Evolutionary conservation across 2,329 filamentous ascomycete genomes (phyloP).

Genomic region (Fusarium gaditjirri): DNA sequence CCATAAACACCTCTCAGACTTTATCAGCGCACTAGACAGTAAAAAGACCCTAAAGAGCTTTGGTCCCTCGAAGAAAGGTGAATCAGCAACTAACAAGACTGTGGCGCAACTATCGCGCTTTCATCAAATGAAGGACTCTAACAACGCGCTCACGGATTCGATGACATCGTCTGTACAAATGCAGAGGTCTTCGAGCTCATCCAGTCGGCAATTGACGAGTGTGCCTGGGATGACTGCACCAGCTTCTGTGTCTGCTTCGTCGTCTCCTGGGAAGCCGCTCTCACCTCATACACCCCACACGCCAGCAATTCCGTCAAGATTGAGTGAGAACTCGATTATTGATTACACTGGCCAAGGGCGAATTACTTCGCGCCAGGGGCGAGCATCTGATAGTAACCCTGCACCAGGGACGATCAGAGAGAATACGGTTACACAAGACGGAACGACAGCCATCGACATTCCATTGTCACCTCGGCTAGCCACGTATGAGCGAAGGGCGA

Average conservation of each 20-base stretch:
- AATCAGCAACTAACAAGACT: slow-evolving; percentile 78
- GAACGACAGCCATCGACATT: slow-evolving; percentile 76
- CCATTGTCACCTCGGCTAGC: slow-evolving; percentile 74
- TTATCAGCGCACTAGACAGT: slow-evolving; percentile 87
- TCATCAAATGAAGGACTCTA: slow-evolving; percentile 88
- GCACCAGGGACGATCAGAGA: slow-evolving; percentile 50
- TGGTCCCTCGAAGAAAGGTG: slow-evolving; percentile 72
- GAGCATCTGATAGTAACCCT: slow-evolving; percentile 40
- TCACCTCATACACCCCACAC: slow-evolving; percentile 93
- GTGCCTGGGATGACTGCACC: slow-evolving; percentile 75
- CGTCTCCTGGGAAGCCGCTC: slow-evolving; percentile 88
- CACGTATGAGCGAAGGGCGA: slow-evolving; percentile 69
- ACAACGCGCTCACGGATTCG: slow-evolving; percentile 88
- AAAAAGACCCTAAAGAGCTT: slow-evolving; percentile 89
- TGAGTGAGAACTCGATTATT: slow-evolving; percentile 86
- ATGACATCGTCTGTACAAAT: slow-evolving; percentile 91
- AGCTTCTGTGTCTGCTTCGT: slow-evolving; percentile 83
- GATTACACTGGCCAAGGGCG: slow-evolving; percentile 49
- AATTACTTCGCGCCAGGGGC: slow-evolving; percentile 46
- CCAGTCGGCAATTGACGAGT: slow-evolving; percentile 68
- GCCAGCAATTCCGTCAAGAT: slow-evolving; percentile 90
- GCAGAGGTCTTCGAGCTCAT: slow-evolving; percentile 83
- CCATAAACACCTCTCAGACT: slow-evolving; percentile 93
- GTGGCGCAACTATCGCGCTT: slow-evolving; percentile 85
- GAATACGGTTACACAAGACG: slow-evolving; percentile 58